Base-by-base conservation (phyloP, 441 rosid species). In the Gossypium lobatum region DNA sequence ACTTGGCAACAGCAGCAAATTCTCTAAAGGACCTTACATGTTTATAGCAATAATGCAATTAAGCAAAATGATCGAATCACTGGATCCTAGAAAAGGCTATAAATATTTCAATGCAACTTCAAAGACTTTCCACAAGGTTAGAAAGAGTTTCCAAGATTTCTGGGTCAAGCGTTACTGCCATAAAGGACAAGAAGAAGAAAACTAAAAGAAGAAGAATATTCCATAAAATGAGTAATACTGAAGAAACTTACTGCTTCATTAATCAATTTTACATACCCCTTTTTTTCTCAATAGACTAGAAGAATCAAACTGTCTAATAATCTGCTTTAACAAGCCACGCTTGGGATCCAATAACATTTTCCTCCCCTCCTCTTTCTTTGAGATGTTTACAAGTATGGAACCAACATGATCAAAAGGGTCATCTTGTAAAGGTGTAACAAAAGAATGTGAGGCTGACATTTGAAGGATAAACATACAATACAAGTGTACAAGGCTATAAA, bases 341-440 rank as follows among this genome's bases (percentile, higher is more conserved):
- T 88, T 88, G 52, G 95, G 88, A 64, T 94, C 97, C 81, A 94
- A 78, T 64, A 92, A 83, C 81, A 92, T 50, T 77, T 87, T 87
- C 80, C 98, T 85, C 25, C 97, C 98, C 58, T 76, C 88, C 85
- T 85, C 92, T 65, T 90, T 88, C 89, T 91, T 86, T 74, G 97
- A 94, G 80, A 94, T 82, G 85, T 94, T 94, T 55, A 94, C 88
- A 63, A 94, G 93, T 84, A 94, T 88, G 48, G 97, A 92, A 76
- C 91, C 96, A 73, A 89, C 97, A 80, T 91, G 95, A 78, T 91
- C 95, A 82, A 92, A 94, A 77, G 88, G 90, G 83, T 92, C 96
- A 83, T 91, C 97, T 94, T 82, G 80, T 64, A 73, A 37, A 83
- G 25, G 28, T 63, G 21, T 9, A 58, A 62, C 45, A 75, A 66